These are phyloP conservation scores for Castanea crenata DNA, from an alignment of 306 rosid species.

Conservation along the genomic window DNA sequence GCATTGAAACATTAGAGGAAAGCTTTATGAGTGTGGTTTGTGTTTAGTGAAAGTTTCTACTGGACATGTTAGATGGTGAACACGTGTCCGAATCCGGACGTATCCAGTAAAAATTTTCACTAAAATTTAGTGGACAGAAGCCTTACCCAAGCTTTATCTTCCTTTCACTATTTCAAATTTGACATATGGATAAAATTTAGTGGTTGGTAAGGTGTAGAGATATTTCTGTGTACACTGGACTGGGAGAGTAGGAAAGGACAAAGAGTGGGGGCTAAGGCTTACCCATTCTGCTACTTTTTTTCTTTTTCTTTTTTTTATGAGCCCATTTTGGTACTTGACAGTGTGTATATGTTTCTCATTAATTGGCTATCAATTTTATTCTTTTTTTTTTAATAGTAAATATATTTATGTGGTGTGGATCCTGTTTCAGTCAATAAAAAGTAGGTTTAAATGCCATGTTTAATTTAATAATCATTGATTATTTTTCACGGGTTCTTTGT, in stretches of 20 bases:
- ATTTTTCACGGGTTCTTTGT: background rate
- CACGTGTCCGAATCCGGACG: too few species aligned
- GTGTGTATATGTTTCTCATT: too few species aligned
- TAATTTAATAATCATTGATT: background rate
- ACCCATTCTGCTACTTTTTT: background rate
- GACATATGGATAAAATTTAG: background rate
- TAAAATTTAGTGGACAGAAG: too few species aligned
- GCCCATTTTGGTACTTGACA: too few species aligned
- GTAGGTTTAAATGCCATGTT: background rate
- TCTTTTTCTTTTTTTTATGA: too few species aligned
- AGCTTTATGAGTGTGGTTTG: too few species aligned
- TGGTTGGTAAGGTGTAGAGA: background rate
- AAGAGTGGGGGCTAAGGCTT: background rate
- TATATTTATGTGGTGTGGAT: background rate
- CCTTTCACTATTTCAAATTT: too few species aligned
- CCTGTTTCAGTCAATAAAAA: background rate
- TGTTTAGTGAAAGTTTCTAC: too few species aligned
- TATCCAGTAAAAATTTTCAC: too few species aligned
- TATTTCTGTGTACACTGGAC: background rate
- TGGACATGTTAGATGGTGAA: too few species aligned
- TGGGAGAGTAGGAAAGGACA: constrained; percentile 32
- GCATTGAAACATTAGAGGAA: too few species aligned
- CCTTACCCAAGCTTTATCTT: too few species aligned
- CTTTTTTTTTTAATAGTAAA: background rate
- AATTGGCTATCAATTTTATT: background rate